Evolutionary conservation across 352 stramenopile genomes (phyloP).

Genomic region (Phytopythium chamaehyphon): DNA sequence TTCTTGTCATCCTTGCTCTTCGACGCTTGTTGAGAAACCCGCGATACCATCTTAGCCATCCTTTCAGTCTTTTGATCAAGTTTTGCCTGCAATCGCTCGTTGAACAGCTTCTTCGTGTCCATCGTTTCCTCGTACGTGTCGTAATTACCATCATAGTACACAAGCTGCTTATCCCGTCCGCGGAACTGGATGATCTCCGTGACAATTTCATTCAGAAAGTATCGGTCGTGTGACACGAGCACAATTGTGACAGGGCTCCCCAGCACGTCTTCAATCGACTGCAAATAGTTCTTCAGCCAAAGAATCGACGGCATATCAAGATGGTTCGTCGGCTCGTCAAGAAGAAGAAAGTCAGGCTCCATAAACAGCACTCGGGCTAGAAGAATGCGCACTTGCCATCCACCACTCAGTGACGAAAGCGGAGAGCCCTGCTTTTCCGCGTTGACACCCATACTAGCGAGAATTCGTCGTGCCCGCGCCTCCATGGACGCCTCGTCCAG

Average conservation of each 20-base stretch:
- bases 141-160: slow-evolving; percentile 61
- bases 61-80: slow-evolving; percentile 54
- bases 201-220: slow-evolving; percentile 92
- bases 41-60: slow-evolving; percentile 44
- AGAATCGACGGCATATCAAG: slow-evolving; percentile 84
- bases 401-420: slow-evolving; percentile 45
- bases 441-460: slow-evolving; percentile 70
- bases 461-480: slow-evolving; percentile 36
- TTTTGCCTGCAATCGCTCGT: slow-evolving; percentile 41
- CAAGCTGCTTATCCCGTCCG: slow-evolving; percentile 47
- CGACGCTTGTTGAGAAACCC: slow-evolving; percentile 31
- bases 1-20: slow-evolving; percentile 61
- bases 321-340: slow-evolving; percentile 93
- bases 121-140: slow-evolving; percentile 53
- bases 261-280: slow-evolving; percentile 54
- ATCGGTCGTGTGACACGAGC: slow-evolving; percentile 91
- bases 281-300: slow-evolving; percentile 77
- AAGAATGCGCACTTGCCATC: slow-evolving; percentile 61
- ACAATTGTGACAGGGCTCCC: slow-evolving; percentile 70
- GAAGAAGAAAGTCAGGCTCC: slow-evolving; percentile 86
- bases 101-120: slow-evolving; percentile 40
- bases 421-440: slow-evolving; percentile 70
- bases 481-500: slow-evolving; percentile 55
- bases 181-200: slow-evolving; percentile 57
- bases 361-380: slow-evolving; percentile 59